Conservation (phyloP, 768 basidiomycete genomes). For the Paxillus involutus region DNA sequence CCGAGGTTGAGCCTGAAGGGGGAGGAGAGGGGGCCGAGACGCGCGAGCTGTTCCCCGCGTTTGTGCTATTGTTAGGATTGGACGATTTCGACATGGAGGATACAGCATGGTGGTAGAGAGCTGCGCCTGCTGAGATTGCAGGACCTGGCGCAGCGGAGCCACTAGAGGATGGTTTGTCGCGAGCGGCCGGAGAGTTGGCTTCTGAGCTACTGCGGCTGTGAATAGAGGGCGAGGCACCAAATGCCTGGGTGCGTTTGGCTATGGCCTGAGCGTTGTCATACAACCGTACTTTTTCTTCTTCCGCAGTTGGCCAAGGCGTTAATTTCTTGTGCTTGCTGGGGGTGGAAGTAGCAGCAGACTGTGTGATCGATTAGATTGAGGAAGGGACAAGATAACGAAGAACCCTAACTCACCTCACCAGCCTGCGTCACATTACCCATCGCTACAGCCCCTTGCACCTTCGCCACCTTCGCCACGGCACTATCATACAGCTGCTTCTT, state of each 20-base stretch:
- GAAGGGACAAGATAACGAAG: background rate
- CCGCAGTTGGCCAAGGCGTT: conserved; percentile 60
- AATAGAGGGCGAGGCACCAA: conserved; percentile 24
- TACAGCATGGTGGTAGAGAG: conserved; percentile 47
- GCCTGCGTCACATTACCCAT: conserved; percentile 26
- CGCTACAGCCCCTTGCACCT: conserved; percentile 34
- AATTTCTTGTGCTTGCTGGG: conserved; percentile 14
- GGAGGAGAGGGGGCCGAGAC: conserved; percentile 28
- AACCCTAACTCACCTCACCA: conserved; percentile 20
- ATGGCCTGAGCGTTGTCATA: conserved; percentile 67
- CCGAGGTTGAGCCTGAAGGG: conserved; percentile 6
- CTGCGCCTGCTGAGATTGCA: conserved; percentile 40
- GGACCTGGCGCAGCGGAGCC: conserved; percentile 13
- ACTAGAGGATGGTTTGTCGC: conserved; percentile 15
- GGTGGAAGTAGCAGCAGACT: conserved; percentile 2
- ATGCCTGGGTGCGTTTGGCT: conserved; percentile 58
- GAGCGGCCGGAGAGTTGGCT: conserved; percentile 15
- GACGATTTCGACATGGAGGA: conserved; percentile 33
- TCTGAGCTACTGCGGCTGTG: conserved; percentile 31
- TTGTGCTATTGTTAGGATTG: conserved; percentile 11
- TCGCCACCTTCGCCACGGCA: conserved; percentile 39
- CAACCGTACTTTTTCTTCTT: conserved; percentile 74
- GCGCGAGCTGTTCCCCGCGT: conserved; percentile 24
- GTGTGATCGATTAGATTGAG: conserved; percentile 11
- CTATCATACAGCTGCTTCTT: conserved; percentile 40